Conservation (phyloP, 2,329 filamentous ascomycete species). For the Colletotrichum phormii region DNA sequence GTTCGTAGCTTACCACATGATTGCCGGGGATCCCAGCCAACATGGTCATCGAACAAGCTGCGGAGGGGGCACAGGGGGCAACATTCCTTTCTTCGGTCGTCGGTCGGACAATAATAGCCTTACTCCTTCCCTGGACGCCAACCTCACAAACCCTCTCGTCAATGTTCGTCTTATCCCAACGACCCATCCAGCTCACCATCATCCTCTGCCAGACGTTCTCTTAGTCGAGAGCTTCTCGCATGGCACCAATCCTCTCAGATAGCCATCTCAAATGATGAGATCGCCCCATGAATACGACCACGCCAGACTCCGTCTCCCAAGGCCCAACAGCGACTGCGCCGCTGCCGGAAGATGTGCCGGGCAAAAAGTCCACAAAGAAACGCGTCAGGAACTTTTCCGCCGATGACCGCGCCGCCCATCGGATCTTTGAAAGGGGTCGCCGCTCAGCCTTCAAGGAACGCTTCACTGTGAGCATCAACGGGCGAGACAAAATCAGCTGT, state of each 20-base stretch:
- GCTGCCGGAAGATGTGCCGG: slow-evolving; percentile 1
- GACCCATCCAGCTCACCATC: not conserved
- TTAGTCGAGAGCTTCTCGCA: slow-evolving; percentile 1
- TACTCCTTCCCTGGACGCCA: slow-evolving; percentile 9
- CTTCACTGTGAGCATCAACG: slow-evolving; percentile 44
- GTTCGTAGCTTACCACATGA: not conserved
- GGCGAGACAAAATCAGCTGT: not conserved
- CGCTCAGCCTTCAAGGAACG: slow-evolving; percentile 55
- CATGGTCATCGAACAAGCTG: slow-evolving; percentile 4
- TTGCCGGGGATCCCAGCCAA: not conserved
- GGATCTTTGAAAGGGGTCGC: slow-evolving; percentile 53
- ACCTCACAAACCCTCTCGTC: slow-evolving; percentile 1
- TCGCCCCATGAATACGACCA: slow-evolving; percentile 17
- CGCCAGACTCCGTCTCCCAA: not conserved
- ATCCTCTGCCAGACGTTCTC: not conserved
- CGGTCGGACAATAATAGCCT: slow-evolving; percentile 8
- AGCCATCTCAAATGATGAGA: not conserved
- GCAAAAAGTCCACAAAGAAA: slow-evolving; percentile 43
- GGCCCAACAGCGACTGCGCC: slow-evolving; percentile 12
- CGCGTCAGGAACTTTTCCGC: slow-evolving; percentile 52
- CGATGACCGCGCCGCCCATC: slow-evolving; percentile 53
- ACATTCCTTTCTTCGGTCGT: slow-evolving; percentile 14
- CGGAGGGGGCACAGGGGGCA: slow-evolving; percentile 5
- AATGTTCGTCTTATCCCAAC: not conserved
- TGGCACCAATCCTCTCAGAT: not conserved